Evolutionary conservation across 2,329 filamentous ascomycete genomes (phyloP).

Genomic region (Colletotrichum sp.): DNA sequence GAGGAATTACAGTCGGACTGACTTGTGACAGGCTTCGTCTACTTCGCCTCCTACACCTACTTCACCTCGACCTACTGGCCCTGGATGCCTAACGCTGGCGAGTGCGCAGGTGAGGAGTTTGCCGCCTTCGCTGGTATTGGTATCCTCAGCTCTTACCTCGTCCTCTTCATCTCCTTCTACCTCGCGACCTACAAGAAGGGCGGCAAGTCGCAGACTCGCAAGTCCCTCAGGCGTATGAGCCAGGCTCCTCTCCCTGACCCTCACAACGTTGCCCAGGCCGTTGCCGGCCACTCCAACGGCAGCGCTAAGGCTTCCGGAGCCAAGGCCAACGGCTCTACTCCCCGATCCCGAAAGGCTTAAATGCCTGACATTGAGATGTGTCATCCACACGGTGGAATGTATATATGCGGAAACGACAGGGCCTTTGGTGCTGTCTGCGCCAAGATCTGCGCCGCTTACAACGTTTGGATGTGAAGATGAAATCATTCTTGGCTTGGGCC

Average conservation of each 20-base stretch:
- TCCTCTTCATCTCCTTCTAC: conserved; percentile 99
- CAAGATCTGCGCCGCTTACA: conserved; percentile 2
- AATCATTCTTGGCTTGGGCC: conserved; percentile 5
- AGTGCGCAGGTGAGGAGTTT: conserved; percentile 95
- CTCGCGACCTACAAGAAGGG: conserved; percentile 93
- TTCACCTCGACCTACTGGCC: conserved; percentile 91
- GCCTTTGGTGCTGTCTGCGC: background rate
- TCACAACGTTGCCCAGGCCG: conserved; percentile 66
- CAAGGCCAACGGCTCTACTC: conserved; percentile 64
- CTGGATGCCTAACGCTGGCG: conserved; percentile 81
- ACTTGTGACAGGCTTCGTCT: conserved; percentile 78
- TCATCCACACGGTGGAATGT: conserved; percentile 12
- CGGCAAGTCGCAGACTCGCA: conserved; percentile 80
- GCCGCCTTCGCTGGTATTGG: conserved; percentile 91
- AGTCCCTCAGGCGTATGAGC: conserved; percentile 71
- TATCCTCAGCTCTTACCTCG: conserved; percentile 92
- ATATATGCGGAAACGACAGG: conserved; percentile 11
- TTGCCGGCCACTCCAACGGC: conserved; percentile 58
- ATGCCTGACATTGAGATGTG: background rate
- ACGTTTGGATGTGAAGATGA: conserved; percentile 5
- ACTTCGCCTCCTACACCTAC: conserved; percentile 99
- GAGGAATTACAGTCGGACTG: conserved; percentile 1
- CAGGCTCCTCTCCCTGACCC: conserved; percentile 79
- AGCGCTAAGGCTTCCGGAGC: conserved; percentile 57
- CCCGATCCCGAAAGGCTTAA: conserved; percentile 75